phyloP scores from a whole-genome alignment of 2,329 filamentous ascomycete genomes.

The Diaporthe vexans region DNA sequence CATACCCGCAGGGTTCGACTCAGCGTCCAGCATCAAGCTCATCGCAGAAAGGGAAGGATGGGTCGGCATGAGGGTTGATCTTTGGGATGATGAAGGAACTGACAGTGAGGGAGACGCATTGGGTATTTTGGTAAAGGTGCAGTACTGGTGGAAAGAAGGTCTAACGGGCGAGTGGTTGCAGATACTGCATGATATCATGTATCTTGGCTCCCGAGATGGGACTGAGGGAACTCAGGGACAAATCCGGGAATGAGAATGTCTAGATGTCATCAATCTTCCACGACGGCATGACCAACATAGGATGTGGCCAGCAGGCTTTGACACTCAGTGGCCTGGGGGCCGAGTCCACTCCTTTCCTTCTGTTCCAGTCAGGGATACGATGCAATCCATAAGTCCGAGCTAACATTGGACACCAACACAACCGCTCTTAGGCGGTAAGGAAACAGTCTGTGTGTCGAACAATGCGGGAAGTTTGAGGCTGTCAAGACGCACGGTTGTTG shows the following conservation, averaged over 20 bases:
- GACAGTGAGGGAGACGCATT: not conserved
- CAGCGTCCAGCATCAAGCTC: conserved; percentile 35
- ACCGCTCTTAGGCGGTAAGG: not conserved
- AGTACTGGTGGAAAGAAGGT: conserved; percentile 50
- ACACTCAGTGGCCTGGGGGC: not conserved
- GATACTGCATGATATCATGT: conserved; percentile 49
- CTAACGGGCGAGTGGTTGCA: conserved; percentile 42
- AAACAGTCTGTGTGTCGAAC: not conserved
- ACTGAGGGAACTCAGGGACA: conserved; percentile 44
- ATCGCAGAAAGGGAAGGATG: conserved; percentile 44
- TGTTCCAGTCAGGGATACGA: not conserved
- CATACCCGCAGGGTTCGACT: conserved; percentile 38
- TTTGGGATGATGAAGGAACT: conserved; percentile 45
- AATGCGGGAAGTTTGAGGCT: not conserved
- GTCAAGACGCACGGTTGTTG: not conserved
- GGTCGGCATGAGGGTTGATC: conserved; percentile 49
- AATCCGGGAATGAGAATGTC: not conserved
- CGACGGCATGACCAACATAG: not conserved
- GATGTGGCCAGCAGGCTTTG: not conserved
- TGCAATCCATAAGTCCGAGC: not conserved
- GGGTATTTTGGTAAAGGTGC: conserved; percentile 47
- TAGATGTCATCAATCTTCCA: not conserved
- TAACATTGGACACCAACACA: not conserved
- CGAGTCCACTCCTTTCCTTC: not conserved
- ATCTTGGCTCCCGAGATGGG: conserved; percentile 47